Base-by-base conservation (phyloP, 176 grass and related monocot genomes). In the Oryza brachyantha region DNA sequence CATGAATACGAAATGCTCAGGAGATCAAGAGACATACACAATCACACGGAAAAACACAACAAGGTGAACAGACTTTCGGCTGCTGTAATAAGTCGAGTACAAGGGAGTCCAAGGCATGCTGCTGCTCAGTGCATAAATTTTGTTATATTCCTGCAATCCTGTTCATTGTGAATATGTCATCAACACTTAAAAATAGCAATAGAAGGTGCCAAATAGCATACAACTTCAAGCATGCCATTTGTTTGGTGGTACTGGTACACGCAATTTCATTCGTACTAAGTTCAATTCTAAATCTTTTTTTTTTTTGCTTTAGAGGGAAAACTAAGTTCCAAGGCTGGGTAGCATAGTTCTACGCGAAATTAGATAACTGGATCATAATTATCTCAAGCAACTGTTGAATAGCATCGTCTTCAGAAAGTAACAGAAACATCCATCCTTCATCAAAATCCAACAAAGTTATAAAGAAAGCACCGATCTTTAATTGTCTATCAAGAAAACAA, bases 61-160 rank as follows among this genome's bases (percentile, higher is more conserved):
- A 50, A 89, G 88, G 65, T 62, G 73, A 82, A 91, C 88, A 78
- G 66, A 88, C 63, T 90, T 88, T 57, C 70, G 66, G 80, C 77
- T 83, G 54, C 50, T 75, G 60, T 57, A 78, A 52, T 61, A 75
- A 25, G 11, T 86, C 14, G 87, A 90, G 37, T 80, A 63, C 57
- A 87, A 66, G 36, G 85, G 79, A 28, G 45, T 81, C 93, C 90
- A 92, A 80, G 87, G 85, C 93, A 92, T 96, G 70, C 37, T 96
- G 85, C 74, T 72, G 36, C 42, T 62, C 57, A 55, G 46, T 81
- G 82, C 45, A 77, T 39, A 32, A 17, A 7, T 62, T 83, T 12
- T 29, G 39, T 67, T 70, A 37, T 68, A 46, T 39, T 71, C 25
- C 70, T 74, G 32, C n/a, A 43, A 29, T 70, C 13, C 75, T 78